phyloP scores from a whole-genome alignment of 305 asterid genomes.

The Fraxinus xanthoxyloides region DNA sequence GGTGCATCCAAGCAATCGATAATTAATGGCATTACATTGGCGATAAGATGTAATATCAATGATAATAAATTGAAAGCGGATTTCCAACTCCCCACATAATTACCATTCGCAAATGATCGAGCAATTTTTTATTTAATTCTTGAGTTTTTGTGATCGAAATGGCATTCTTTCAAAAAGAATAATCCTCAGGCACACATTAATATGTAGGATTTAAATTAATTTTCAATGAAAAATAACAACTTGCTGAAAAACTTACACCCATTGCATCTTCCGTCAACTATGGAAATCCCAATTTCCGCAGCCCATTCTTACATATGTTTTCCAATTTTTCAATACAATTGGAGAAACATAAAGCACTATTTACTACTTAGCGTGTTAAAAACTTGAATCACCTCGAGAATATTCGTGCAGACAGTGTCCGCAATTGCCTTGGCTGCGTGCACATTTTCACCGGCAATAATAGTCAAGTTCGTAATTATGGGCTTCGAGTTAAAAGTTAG shows the following conservation, averaged over 20 bases:
- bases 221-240: slow-evolving; percentile 2
- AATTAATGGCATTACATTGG: slow-evolving; percentile 1
- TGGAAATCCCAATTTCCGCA: slow-evolving; percentile 16
- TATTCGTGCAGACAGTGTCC: slow-evolving; percentile 60
- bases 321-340: slow-evolving; percentile 18
- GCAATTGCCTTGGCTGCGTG: slow-evolving; percentile 80
- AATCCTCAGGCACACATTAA: background rate
- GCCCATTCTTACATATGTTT: slow-evolving; percentile 27
- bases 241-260: background rate
- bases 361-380: slow-evolving; percentile 25
- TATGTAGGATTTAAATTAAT: slow-evolving; percentile 7
- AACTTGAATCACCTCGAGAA: slow-evolving; percentile 77
- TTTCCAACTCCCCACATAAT: slow-evolving; percentile 19
- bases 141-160: background rate
- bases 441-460: slow-evolving; percentile 86
- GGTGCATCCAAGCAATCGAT: background rate
- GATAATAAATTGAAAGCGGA: background rate
- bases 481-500: slow-evolving; percentile 88
- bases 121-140: background rate
- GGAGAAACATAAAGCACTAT: slow-evolving; percentile 23
- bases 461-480: slow-evolving; percentile 81
- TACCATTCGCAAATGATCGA: background rate
- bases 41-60: slow-evolving; percentile 8
- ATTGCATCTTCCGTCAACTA: background rate
- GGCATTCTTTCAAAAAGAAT: background rate